These are phyloP conservation scores for Metschnikowia shivogae DNA, from an alignment of 805 yeast genomes.

Conservation along the genomic window DNA sequence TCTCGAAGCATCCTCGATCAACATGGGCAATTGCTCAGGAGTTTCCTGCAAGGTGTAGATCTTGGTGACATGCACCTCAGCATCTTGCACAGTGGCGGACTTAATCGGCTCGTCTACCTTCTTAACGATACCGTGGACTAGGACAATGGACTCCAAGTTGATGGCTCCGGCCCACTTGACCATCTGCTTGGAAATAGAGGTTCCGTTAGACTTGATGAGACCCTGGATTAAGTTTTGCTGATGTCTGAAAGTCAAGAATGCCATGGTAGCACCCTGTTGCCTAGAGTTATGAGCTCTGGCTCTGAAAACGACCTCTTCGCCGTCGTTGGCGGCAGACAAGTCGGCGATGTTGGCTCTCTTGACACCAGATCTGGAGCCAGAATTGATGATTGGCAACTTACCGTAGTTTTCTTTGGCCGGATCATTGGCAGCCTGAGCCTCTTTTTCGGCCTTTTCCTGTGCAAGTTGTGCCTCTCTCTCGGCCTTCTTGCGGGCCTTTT, in stretches of 20 bases:
- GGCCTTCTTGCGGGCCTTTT: slow-evolving; percentile 88
- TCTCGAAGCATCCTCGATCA: slow-evolving; percentile 95
- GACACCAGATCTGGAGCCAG: slow-evolving; percentile 62
- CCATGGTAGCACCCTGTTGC: slow-evolving; percentile 93
- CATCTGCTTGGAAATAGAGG: slow-evolving; percentile 80
- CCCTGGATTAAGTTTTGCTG: slow-evolving; percentile 87
- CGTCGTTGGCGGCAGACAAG: slow-evolving; percentile 61
- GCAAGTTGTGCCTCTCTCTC: slow-evolving; percentile 88
- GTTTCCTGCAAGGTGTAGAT: slow-evolving; percentile 79
- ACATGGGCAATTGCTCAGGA: slow-evolving; percentile 87
- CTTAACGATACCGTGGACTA: slow-evolving; percentile 79
- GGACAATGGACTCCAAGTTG: slow-evolving; percentile 84
- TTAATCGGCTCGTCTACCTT: slow-evolving; percentile 85
- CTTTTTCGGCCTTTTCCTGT: slow-evolving; percentile 78
- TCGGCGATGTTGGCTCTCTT: slow-evolving; percentile 55
- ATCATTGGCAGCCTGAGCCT: slow-evolving; percentile 67
- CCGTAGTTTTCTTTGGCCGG: slow-evolving; percentile 89
- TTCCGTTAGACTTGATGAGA: slow-evolving; percentile 50
- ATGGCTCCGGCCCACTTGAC: slow-evolving; percentile 91
- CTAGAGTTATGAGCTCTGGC: slow-evolving; percentile 93
- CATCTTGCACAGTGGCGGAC: slow-evolving; percentile 87
- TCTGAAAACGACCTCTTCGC: slow-evolving; percentile 76
- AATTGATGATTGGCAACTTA: slow-evolving; percentile 80
- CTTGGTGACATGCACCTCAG: slow-evolving; percentile 74
- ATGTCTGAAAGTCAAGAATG: slow-evolving; percentile 88